Base-by-base conservation (phyloP, 352 stramenopile species). In the Globisporangium orthogonon region DNA sequence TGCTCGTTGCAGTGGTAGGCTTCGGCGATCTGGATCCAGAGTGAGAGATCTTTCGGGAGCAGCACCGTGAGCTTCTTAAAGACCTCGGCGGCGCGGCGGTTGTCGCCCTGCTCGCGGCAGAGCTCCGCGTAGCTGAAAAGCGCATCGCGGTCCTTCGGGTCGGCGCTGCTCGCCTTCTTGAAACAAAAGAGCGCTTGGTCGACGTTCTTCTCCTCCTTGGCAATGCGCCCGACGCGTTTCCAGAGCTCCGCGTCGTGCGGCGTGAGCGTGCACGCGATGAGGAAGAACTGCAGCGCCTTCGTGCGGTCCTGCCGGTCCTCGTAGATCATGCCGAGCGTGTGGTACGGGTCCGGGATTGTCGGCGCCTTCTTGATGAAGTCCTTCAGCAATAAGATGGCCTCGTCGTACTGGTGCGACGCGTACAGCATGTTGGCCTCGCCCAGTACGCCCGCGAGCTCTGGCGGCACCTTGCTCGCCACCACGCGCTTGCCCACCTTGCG, bases 281-380 rank as follows among this genome's bases (percentile, higher is more conserved):
- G 61, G 58, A 91, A 94, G 56, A 92, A 94, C 50, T 94, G 82
- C 15, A 94, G 61, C 28, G 85, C 85, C 65, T 94, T 94, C 1
- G 77, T 78, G 5, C 78, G 69, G 50, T 94, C 81, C 52, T 91
- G 71, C 30, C 82, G 73, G 50, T 94, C 83, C 69, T 94, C 83
- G 61, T 94, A 93, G 53, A 94, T 93, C 78, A 95, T 89, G 11
- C 83, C 83, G 6, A 95, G 63, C 7, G 85, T 95, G 49, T 95
- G 83, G 50, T 95, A 95, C 47, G 84, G 84, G 53, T 94, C 84
- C 1, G 84, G 84, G 50, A 94, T 91, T 1, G 82, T 94, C 62
- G 84, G 84, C 14, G 84, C 84, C 60, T 92, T 92, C 67, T 94
- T 94, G 58, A 94, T 91, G 53, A 94, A 94, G 52, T 94, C 84